Percentiles rank a stretch among this genome's conserved stretches.
Evolutionary conservation across 306 rosid genomes (phyloP).

Genomic region (Astragalus membranaceus): DNA sequence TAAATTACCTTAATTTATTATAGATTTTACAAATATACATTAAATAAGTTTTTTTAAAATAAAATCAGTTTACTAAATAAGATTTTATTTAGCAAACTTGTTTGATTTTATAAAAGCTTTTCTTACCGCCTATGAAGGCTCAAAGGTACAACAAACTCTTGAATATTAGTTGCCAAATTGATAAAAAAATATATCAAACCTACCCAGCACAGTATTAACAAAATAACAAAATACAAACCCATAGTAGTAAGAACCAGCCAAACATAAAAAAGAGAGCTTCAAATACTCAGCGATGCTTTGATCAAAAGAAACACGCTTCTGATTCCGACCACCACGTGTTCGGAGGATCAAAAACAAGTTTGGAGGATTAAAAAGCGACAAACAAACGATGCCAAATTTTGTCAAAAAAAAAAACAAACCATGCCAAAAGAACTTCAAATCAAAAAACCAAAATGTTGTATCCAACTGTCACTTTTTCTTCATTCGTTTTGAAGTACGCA

Average conservation of each 20-base stretch:
- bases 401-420: too few species aligned
- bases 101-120: background rate
- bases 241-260: constrained; percentile 1
- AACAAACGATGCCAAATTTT: constrained; percentile 8
- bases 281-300: background rate
- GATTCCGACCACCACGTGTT: background rate
- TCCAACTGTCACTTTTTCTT: background rate
- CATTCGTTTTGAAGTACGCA: background rate
- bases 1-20: too few species aligned
- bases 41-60: too few species aligned
- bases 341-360: constrained; percentile 7
- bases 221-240: background rate
- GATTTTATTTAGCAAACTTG: background rate
- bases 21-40: too few species aligned
- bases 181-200: background rate
- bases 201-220: background rate
- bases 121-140: background rate
- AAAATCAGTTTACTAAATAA: too few species aligned
- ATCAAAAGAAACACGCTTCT: background rate
- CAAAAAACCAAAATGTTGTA: constrained; percentile 13
- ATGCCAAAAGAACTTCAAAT: constrained; percentile 1
- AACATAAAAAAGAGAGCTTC: background rate
- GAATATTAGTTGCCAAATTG: background rate
- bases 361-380: constrained; percentile 11
- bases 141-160: background rate